Evolutionary conservation across 1,284 basidiomycete species (phyloP).

Genomic region (Rhodotorula sp.): DNA sequence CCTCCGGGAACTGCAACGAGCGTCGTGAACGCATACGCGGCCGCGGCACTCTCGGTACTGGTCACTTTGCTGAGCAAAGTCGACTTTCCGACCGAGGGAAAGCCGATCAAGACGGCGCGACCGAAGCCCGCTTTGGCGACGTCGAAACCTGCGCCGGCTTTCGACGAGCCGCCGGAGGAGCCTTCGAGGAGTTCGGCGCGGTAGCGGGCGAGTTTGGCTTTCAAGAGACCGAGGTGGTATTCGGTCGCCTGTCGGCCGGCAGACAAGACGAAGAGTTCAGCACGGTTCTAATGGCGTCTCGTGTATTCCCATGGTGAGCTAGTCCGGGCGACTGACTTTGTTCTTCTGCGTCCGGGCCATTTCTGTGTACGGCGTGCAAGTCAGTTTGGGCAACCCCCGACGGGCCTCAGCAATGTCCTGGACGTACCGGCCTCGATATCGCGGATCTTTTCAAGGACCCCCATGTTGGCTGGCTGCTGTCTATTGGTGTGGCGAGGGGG

Average conservation of each 20-base stretch:
- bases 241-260: conserved; percentile 52
- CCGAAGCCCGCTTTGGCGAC: conserved; percentile 67
- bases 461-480: neutral
- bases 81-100: conserved; percentile 58
- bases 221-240: conserved; percentile 80
- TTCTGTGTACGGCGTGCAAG: conserved; percentile 21
- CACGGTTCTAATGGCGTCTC: neutral
- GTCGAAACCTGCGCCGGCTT: conserved; percentile 64
- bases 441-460: conserved; percentile 1
- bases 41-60: conserved; percentile 82
- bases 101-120: conserved; percentile 54
- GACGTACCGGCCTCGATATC: conserved; percentile 32
- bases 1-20: conserved; percentile 74
- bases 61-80: conserved; percentile 90
- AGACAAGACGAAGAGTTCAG: neutral
- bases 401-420: too few species aligned
- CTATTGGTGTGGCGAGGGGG: neutral
- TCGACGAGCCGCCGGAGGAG: conserved; percentile 64
- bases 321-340: conserved; percentile 40
- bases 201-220: conserved; percentile 76
- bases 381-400: neutral
- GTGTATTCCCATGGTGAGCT: too few species aligned
- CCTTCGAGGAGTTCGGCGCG: conserved; percentile 44
- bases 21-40: conserved; percentile 48
- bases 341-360: conserved; percentile 51